Evolutionary conservation across 306 rosid species (phyloP), one percentile per base, ranked within the genome.

Genomic region (Echinosophora koreensis): DNA sequence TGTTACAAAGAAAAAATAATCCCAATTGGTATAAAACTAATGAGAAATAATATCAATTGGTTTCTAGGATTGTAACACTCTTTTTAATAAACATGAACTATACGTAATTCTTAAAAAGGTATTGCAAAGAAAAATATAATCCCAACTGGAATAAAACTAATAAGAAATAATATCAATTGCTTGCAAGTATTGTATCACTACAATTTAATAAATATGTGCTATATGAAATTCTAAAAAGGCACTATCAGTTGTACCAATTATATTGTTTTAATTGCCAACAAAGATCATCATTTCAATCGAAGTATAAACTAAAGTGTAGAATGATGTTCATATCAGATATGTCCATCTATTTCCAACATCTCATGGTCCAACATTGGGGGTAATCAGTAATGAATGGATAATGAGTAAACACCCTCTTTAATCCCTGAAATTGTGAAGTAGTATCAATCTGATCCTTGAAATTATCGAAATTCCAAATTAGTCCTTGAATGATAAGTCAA

Each of bases 291-390:
- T 34, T 39, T 62, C 8, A 62, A 71, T 60, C n/a, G 13, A n/a
- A n/a, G 4, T 6, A 50, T 78, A 78, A 69, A 77, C 18, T 46
- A 77, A 69, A 34, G n/a, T 8, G 46, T n/a, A 51, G 74, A 67
- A 58, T 34, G n/a, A 58, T 46, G 76, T 46, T 56, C 1, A 58
- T 49, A 49, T 39, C 12, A 14, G 16, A 46, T 44, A 14, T 11
- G 47, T 60, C 59, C 70, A 61, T 32, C 38, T 32, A 47, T 74
- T 74, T 74, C 47, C 70, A 51, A 47, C 69, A 30, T 69, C 4
- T 65, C 57, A 51, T 22, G 61, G 63, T 57, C 50, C 65, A 39
- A 51, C 15, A 9, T 77, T 12, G 47, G 55, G 50, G 35, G 7
- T 12, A 32, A 60, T 32, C 18, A 59, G 7, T 59, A 10, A 59